phyloP scores from a whole-genome alignment of 78 protist species.

The Bodo saltans region DNA sequence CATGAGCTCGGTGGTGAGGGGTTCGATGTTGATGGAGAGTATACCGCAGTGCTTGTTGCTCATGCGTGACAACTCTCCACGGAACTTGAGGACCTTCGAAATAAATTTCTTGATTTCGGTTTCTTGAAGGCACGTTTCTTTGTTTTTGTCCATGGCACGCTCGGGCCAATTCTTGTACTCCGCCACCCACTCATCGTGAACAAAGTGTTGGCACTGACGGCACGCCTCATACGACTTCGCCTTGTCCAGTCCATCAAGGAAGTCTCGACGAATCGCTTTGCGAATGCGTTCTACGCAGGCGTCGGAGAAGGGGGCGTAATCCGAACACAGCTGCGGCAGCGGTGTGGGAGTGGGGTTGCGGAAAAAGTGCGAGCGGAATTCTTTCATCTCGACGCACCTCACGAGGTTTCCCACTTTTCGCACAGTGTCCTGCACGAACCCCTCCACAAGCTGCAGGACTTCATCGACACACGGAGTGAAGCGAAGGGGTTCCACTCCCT shows the following conservation, averaged over 20 bases:
- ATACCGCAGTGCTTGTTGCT: conserved; percentile 5
- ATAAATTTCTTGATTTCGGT: not conserved
- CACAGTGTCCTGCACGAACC: not conserved
- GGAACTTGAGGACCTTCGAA: not conserved
- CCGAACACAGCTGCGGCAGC: not conserved
- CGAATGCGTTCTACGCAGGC: not conserved
- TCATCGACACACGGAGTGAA: not conserved
- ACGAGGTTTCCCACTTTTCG: not conserved
- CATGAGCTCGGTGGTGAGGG: not conserved
- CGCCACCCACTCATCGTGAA: conserved; percentile 9
- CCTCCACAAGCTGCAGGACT: not conserved
- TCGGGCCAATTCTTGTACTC: not conserved
- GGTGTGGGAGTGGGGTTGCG: not conserved
- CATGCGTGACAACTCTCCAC: not conserved
- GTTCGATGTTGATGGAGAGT: not conserved
- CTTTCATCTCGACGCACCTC: not conserved
- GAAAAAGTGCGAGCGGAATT: not conserved
- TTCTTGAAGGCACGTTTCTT: not conserved
- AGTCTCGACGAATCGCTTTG: not conserved
- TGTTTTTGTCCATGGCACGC: not conserved
- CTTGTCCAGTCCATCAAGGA: not conserved
- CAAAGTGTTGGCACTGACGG: not conserved
- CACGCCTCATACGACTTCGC: not conserved
- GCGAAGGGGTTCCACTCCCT: not conserved
- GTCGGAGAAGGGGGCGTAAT: too few relatives aligned